These are phyloP conservation scores for Martiniozyma asiatica DNA, from an alignment of 1,139 yeast genomes.

Conservation along the genomic window DNA sequence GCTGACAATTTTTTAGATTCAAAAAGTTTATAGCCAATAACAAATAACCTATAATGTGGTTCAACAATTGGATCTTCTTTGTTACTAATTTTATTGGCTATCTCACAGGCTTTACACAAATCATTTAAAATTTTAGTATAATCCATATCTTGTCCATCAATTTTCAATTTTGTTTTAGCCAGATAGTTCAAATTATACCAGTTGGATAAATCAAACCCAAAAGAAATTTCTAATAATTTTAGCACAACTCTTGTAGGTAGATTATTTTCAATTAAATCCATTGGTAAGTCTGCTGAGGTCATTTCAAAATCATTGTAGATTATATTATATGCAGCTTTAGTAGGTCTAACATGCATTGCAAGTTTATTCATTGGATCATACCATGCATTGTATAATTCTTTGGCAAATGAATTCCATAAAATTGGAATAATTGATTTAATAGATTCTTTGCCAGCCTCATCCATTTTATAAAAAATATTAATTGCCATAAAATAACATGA, in stretches of 20 bases:
- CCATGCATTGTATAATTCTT: constrained; percentile 49
- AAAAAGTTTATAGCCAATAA: constrained; percentile 48
- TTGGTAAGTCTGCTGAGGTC: constrained; percentile 1
- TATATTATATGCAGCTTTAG: constrained; percentile 4
- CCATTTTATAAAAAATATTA: constrained; percentile 29
- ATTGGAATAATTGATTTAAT: constrained; percentile 26
- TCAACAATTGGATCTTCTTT: constrained; percentile 52
- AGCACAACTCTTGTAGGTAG: constrained; percentile 15
- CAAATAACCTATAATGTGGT: constrained; percentile 58
- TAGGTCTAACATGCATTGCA: constrained; percentile 32
- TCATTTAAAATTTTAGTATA: constrained; percentile 26
- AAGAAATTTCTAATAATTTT: constrained; percentile 21
- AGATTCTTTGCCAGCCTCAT: constrained; percentile 14
- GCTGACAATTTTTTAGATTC: constrained; percentile 25
- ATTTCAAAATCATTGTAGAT: constrained; percentile 1
- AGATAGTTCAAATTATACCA: constrained; percentile 56
- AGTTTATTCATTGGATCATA: constrained; percentile 59
- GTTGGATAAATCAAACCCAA: constrained; percentile 36
- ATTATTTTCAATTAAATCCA: constrained; percentile 12
- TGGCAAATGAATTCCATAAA: constrained; percentile 48
- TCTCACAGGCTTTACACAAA: constrained; percentile 29
- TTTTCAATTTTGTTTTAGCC: constrained; percentile 49
- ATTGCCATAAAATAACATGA: constrained; percentile 70
- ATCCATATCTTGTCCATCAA: constrained; percentile 20
- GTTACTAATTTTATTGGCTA: constrained; percentile 30